A percentile compares a stretch with the other conserved stretches of the same genome.
Conservation (phyloP, 2,329 filamentous ascomycete species). For the Coniella vitis region DNA sequence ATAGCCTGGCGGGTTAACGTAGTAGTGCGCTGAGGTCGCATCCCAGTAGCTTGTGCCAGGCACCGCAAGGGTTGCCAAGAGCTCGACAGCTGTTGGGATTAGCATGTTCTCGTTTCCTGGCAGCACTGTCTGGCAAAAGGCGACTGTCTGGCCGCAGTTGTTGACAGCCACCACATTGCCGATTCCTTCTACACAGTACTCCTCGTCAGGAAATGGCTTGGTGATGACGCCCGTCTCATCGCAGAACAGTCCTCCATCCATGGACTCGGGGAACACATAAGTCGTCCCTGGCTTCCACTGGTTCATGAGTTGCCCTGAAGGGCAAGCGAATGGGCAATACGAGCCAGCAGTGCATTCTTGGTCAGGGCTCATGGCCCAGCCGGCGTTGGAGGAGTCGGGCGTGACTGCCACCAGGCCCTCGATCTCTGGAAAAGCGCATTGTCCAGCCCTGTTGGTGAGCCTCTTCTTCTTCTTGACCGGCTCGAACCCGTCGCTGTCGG, state of each 20-base stretch:
- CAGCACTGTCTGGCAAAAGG: conserved; percentile 74
- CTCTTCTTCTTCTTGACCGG: conserved; percentile 17
- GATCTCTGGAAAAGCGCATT: conserved; percentile 60
- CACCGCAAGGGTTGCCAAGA: conserved; percentile 57
- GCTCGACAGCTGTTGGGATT: conserved; percentile 64
- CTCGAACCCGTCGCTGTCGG: conserved; percentile 26
- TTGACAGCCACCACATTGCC: conserved; percentile 61
- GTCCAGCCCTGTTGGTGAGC: conserved; percentile 44
- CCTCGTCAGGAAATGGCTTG: conserved; percentile 61
- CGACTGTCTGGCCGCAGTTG: conserved; percentile 53
- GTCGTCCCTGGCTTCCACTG: conserved; percentile 70
- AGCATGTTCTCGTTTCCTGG: conserved; percentile 78
- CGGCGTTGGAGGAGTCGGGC: conserved; percentile 56
- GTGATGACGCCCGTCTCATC: conserved; percentile 56
- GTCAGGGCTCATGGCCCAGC: conserved; percentile 76
- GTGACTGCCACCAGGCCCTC: conserved; percentile 63
- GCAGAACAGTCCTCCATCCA: conserved; percentile 72
- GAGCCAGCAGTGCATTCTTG: conserved; percentile 58
- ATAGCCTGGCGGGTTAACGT: conserved; percentile 70
- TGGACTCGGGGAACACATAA: conserved; percentile 64
- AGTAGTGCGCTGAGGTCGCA: conserved; percentile 69
- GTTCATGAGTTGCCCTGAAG: conserved; percentile 66
- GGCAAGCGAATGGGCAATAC: conserved; percentile 74
- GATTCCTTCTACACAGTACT: conserved; percentile 64
- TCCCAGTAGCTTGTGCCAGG: conserved; percentile 66